A percentile compares a stretch with the other conserved stretches of the same genome.
phyloP scores from a whole-genome alignment of 1,284 basidiomycete species.

The Cutaneotrichosporon sp. region DNA sequence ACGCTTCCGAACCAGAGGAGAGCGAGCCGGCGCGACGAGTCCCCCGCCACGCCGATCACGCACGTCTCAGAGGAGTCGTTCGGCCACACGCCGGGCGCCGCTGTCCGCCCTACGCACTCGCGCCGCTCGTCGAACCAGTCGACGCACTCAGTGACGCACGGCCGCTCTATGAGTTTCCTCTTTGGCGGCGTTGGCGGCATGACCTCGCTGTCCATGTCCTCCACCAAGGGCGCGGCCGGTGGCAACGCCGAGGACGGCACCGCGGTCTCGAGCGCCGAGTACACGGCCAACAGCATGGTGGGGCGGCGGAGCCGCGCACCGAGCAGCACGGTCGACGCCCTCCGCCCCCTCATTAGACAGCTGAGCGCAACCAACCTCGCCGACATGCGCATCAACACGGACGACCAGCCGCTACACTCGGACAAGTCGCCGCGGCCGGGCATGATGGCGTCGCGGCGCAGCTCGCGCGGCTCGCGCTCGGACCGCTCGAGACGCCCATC shows the following conservation, averaged over 20 bases:
- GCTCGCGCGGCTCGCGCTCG: conserved; percentile 2
- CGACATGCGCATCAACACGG: conserved; percentile 19
- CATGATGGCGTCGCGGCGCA: conserved; percentile 5
- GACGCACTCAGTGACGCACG: conserved; percentile 16
- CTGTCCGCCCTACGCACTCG: conserved; percentile 11
- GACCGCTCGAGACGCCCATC: neutral
- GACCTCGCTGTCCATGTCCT: conserved; percentile 37
- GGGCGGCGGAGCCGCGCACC: conserved; percentile 26
- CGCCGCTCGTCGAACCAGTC: conserved; percentile 24
- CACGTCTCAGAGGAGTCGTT: conserved; percentile 38
- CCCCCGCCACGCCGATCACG: conserved; percentile 16
- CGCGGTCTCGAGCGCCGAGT: conserved; percentile 12
- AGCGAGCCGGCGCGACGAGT: neutral
- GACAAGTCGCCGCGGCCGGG: conserved; percentile 2
- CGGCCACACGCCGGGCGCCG: conserved; percentile 26
- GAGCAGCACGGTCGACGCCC: conserved; percentile 14
- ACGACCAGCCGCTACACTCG: conserved; percentile 11
- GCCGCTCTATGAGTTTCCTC: conserved; percentile 43
- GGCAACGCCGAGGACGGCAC: neutral
- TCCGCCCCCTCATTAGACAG: conserved; percentile 33
- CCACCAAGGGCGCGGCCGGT: conserved; percentile 9
- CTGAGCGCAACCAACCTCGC: conserved; percentile 30
- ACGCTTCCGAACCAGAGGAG: conserved; percentile 1
- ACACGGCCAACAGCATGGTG: conserved; percentile 11
- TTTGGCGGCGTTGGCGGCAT: conserved; percentile 42